Evolutionary conservation across 1,284 basidiomycete genomes (phyloP), one percentile per base, ranked within the genome.

Genomic region (Pseudozyma sp.): DNA sequence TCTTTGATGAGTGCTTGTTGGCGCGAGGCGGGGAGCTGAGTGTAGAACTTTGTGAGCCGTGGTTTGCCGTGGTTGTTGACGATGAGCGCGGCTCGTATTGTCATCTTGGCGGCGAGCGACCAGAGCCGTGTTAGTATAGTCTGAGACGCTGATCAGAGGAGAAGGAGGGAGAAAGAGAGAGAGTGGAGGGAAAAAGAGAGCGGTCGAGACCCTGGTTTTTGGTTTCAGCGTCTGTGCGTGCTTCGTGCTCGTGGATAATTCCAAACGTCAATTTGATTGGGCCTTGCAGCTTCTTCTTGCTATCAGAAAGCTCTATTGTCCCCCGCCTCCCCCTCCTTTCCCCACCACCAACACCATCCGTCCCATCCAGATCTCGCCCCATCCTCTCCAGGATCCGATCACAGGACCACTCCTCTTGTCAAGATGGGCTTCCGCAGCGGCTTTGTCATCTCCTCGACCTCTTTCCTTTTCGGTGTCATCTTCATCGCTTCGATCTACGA

Each of bases 1-100:
- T 73, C 70, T 31, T 75, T 74, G 59, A 84, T 79, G 16, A 83
- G 65, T 3, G 77, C 75, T 54, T 84, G 82, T 34, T 84, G 81
- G 5, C 73, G 62, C 1, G 80, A 77, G 2, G 77, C 68, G 6
- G 82, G 63, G 6, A 83, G 67, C 40, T 75, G 78, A 4, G 83
- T 79, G 87, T 97, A 99, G 89, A 97, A 99, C 86, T 97, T 98
- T 77, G 93, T 92, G 61, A 99, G 87, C 49, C 97, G 91, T 11
- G 97, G 90, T 69, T 96, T 91, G 89, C 89, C 50, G 90, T 94
- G 85, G 92, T 95, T 87, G 92, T 93, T 94, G 59, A 88, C 91
- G 79, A 92, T 92, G 75, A 92, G 87, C 45, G 92, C 91, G 48
- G 91, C 92, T 85, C 94, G 93, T 69, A 97, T 96, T 92, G 96